Base-by-base conservation (phyloP, 345 rosid genomes). In the Arabidopsis suecica region DNA sequence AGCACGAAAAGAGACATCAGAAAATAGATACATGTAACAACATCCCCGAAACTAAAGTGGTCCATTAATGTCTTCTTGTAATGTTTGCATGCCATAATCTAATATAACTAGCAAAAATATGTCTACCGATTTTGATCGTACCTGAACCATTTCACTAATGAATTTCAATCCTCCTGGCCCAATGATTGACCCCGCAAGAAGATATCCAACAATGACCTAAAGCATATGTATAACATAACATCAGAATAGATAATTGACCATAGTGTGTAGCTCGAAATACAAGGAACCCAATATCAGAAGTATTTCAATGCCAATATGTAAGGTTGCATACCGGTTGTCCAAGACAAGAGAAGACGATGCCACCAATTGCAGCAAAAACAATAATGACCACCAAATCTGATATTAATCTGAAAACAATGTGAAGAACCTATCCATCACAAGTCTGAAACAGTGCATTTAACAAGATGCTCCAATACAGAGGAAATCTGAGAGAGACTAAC, bases 101-200 rank as follows among this genome's bases (percentile, higher is more conserved):
- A 62, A 47, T 8, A 44, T 47, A 32, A 13, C 38, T 18, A 48
- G n/a, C 3, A 5, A 38, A 38, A 9, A 49, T 44, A 75, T 30
- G 63, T 59, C 18, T 18, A 13, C 23, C 48, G n/a, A 2, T 22
- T 6, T 16, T 36, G 7, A 36, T 23, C 74, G 56, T 79, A 96
- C 99, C 98, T 93, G 98, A n/a, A 96, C 99, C 97, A 96, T 86
- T 85, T 96, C 99, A 61, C 91, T 90, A 47, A 96, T 91, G 82
- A 93, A 96, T 76, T 96, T 93, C 83, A 93, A 83, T 30, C 99
- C 99, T 57, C 99, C 99, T 14, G 98, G 99, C 70, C 98, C 98
- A 69, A 96, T 87, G 57, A 96, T 72, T 14, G 99, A 96, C 59
- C 98, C 99, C 4, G 97, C 97, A 57, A 96, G 95, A 82, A 96